phyloP scores from a whole-genome alignment of 805 yeast genomes.

The Hemisphaericaspora nanyangensis region DNA sequence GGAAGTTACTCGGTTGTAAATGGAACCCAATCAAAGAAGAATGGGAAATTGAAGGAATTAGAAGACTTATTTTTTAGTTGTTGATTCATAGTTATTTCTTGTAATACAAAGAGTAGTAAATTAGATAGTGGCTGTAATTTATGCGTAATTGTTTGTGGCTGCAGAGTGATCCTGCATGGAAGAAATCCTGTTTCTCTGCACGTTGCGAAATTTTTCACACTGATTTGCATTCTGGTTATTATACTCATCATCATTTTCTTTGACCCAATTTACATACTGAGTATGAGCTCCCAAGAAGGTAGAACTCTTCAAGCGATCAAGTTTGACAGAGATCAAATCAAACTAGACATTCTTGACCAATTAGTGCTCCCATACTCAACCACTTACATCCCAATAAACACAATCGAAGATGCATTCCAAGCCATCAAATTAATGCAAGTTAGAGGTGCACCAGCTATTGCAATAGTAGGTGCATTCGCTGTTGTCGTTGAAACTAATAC shows the following conservation, averaged over 20 bases:
- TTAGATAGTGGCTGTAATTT: too few species aligned
- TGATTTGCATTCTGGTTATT: too few species aligned
- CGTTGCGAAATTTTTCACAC: too few species aligned
- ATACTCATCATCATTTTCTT: too few species aligned
- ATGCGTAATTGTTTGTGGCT: too few species aligned
- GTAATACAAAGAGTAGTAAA: too few species aligned
- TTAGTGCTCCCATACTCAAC: conserved; percentile 77
- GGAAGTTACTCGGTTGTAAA: conserved; percentile 64
- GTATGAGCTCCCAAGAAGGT: not conserved
- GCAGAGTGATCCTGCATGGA: too few species aligned
- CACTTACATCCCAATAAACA: conserved; percentile 55
- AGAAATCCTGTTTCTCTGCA: too few species aligned
- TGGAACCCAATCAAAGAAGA: conserved; percentile 53
- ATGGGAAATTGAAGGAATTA: conserved; percentile 73
- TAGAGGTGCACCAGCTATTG: conserved; percentile 98
- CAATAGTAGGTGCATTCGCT: conserved; percentile 86
- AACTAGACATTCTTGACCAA: conserved; percentile 73
- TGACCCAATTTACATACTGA: too few species aligned
- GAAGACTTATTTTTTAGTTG: conserved; percentile 62
- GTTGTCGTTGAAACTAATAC: conserved; percentile 63
- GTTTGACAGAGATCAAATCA: conserved; percentile 45
- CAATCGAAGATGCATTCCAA: conserved; percentile 71
- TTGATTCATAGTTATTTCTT: too few species aligned
- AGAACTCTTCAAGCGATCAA: conserved; percentile 56
- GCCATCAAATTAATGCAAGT: conserved; percentile 93